Evolutionary conservation across 139 green algal species (phyloP).

Genomic region (Gonium pectorale): DNA sequence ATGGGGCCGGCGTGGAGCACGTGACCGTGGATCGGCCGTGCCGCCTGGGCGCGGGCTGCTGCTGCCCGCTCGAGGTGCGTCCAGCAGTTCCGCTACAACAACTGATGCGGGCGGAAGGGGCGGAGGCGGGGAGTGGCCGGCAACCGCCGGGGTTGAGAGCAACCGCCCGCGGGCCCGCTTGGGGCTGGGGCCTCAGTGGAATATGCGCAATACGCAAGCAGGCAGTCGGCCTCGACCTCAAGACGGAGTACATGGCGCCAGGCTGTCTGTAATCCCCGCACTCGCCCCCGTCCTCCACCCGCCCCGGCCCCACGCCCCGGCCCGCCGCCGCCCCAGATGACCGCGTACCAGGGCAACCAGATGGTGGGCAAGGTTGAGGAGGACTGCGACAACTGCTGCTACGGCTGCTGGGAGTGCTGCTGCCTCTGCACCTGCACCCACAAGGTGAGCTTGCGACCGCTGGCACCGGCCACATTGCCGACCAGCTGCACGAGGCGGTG

Average conservation of each 20-base stretch:
- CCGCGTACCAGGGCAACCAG: not conserved
- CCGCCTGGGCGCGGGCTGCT: constrained; percentile 37
- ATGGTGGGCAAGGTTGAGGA: constrained; percentile 13
- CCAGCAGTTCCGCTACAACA: too few relatives aligned
- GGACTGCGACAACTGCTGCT: constrained; percentile 19
- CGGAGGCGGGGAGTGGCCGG: too few relatives aligned
- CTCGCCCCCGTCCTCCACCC: not conserved
- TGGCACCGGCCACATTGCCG: too few relatives aligned
- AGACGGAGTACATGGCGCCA: not conserved
- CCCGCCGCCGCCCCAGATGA: not conserved
- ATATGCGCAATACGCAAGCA: constrained; percentile 7
- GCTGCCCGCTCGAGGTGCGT: constrained; percentile 45
- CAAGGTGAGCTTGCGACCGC: too few relatives aligned
- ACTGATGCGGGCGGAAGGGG: too few relatives aligned
- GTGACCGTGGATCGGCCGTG: constrained; percentile 25
- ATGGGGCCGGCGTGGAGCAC: not conserved
- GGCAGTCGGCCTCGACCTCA: not conserved
- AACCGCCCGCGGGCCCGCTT: too few relatives aligned
- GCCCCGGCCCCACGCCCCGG: not conserved
- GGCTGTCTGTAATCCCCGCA: too few relatives aligned
- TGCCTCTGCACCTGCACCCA: constrained; percentile 4
- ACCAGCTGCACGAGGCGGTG: too few relatives aligned
- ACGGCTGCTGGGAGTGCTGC: not conserved
- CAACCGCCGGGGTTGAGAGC: too few relatives aligned
- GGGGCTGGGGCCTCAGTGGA: too few relatives aligned